Conservation (phyloP, 2,329 filamentous ascomycete genomes). For the Pestalotiopsis sp. region DNA sequence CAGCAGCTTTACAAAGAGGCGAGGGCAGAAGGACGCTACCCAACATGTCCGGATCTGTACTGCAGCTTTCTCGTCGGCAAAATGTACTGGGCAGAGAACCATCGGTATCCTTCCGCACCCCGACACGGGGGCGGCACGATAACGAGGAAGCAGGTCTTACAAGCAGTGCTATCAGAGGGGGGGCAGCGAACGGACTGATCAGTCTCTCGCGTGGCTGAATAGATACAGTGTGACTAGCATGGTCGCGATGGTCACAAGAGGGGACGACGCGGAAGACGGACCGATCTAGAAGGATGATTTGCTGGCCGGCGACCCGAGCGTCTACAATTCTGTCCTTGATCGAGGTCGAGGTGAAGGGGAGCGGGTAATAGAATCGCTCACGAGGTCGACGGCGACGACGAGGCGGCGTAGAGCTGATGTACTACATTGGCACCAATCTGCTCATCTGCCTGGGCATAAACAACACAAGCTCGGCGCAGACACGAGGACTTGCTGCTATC, state of each 20-base stretch:
- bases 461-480: too few species aligned
- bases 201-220: constrained; percentile 39
- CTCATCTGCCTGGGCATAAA: too few species aligned
- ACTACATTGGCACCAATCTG: too few species aligned
- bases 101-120: constrained; percentile 10
- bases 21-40: too few species aligned
- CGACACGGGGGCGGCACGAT: not conserved
- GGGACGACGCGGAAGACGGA: not conserved
- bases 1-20: not conserved
- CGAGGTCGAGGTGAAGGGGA: too few species aligned
- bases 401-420: too few species aligned
- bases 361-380: too few species aligned
- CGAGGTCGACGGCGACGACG: too few species aligned
- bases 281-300: too few species aligned
- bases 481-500: too few species aligned
- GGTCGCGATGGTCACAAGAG: not conserved
- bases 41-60: too few species aligned
- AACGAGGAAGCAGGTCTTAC: constrained; percentile 35
- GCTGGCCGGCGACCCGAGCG: not conserved
- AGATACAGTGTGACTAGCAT: not conserved
- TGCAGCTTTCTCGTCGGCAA: constrained; percentile 22
- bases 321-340: not conserved
- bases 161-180: constrained; percentile 47
- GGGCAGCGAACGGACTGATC: constrained; percentile 53
- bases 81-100: constrained; percentile 17